These are phyloP conservation scores for Saccharomycopsis sp. DNA, from an alignment of 805 yeast species.

Conservation along the genomic window DNA sequence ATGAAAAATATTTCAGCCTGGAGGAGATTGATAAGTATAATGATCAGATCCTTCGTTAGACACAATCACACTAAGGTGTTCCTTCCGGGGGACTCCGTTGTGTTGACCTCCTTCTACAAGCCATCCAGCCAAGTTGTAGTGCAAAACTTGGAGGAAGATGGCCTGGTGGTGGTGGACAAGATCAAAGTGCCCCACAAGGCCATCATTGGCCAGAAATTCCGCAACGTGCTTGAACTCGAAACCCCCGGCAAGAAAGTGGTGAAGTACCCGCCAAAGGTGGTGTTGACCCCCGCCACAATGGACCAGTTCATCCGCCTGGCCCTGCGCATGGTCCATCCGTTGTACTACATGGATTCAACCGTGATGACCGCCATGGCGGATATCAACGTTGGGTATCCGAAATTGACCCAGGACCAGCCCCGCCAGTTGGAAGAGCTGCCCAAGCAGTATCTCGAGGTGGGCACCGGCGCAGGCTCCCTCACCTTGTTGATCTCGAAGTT, in stretches of 20 bases:
- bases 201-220: slow-evolving; percentile 32
- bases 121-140: slow-evolving; percentile 28
- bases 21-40: too few species aligned
- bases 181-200: slow-evolving; percentile 29
- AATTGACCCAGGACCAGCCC: slow-evolving; percentile 18
- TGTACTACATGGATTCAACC: slow-evolving; percentile 41
- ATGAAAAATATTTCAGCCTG: too few species aligned
- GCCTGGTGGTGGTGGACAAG: slow-evolving; percentile 21
- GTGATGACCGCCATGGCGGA: slow-evolving; percentile 40
- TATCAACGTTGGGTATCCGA: slow-evolving; percentile 35
- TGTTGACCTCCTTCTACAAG: slow-evolving; percentile 26
- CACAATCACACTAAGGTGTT: too few species aligned
- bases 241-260: background rate
- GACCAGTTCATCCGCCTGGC: slow-evolving; percentile 38
- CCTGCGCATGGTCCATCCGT: slow-evolving; percentile 41
- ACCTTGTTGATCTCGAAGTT: slow-evolving; percentile 35
- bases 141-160: slow-evolving; percentile 25
- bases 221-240: slow-evolving; percentile 27
- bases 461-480: slow-evolving; percentile 48
- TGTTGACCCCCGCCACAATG: slow-evolving; percentile 29
- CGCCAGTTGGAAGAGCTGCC: slow-evolving; percentile 23
- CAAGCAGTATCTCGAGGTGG: slow-evolving; percentile 40
- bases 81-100: slow-evolving; percentile 27
- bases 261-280: background rate
- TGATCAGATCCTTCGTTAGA: background rate